Percentiles rank a stretch among this genome's conserved stretches.
These are phyloP conservation scores for Volvariella volvacea DNA, from an alignment of 1,284 basidiomycete genomes.

Conservation along the genomic window DNA sequence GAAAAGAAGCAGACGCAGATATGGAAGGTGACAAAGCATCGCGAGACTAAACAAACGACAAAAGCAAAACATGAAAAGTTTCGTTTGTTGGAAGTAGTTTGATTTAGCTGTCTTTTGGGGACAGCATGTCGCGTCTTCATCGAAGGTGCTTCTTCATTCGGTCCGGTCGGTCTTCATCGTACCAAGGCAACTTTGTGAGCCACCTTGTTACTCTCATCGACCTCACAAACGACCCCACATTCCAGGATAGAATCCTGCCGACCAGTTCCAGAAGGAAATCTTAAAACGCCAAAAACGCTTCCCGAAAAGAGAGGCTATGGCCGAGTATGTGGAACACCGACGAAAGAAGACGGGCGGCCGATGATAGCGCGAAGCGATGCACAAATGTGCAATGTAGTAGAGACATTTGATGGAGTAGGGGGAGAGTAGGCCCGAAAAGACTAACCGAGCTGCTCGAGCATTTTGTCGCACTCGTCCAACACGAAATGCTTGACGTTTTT, in stretches of 20 bases:
- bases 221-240: not conserved
- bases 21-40: conserved; percentile 42
- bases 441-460: conserved; percentile 99
- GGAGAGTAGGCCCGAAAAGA: conserved; percentile 54
- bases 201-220: conserved; percentile 1
- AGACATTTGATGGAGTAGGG: conserved; percentile 27
- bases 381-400: conserved; percentile 33
- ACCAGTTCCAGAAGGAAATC: not conserved
- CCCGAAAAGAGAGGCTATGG: conserved; percentile 18
- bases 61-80: conserved; percentile 9
- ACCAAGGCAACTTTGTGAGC: not conserved
- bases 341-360: conserved; percentile 27
- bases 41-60: conserved; percentile 19
- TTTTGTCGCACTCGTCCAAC: conserved; percentile 99
- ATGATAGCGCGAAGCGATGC: conserved; percentile 24
- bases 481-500: conserved; percentile 98
- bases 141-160: not conserved
- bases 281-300: too few relatives aligned
- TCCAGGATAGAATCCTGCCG: not conserved
- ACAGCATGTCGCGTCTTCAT: not conserved
- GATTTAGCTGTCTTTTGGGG: too few relatives aligned
- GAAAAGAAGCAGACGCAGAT: conserved; percentile 30
- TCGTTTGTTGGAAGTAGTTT: too few relatives aligned
- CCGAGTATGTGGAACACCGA: conserved; percentile 10
- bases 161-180: not conserved